A percentile compares a stretch with the other conserved stretches of the same genome.
phyloP scores from a whole-genome alignment of 331 rosid genomes.

The Acacia pycnantha region DNA sequence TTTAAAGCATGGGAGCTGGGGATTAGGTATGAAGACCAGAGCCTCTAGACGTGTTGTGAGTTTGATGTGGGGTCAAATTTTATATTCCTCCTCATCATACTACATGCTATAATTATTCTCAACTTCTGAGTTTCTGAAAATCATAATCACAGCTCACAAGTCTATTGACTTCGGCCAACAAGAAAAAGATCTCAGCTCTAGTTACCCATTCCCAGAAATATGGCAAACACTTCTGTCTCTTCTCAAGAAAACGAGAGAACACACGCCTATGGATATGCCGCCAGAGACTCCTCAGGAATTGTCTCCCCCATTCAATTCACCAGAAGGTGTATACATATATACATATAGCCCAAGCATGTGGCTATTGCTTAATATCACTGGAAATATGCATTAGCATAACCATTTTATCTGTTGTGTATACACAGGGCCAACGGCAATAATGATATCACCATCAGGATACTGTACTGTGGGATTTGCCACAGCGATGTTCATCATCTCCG shows the following conservation, averaged over 20 bases:
- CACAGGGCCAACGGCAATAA: slow-evolving; percentile 19
- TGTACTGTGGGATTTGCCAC: slow-evolving; percentile 53
- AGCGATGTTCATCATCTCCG: slow-evolving; percentile 25
- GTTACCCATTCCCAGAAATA: background rate
- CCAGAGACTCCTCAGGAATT: slow-evolving; percentile 29
- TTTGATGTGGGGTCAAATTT: too few species aligned
- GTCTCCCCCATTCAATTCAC: slow-evolving; percentile 1
- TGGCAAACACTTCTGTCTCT: background rate
- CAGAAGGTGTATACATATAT: background rate
- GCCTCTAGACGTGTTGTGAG: too few species aligned
- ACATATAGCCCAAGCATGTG: too few species aligned
- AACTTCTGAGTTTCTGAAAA: background rate
- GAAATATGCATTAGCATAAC: background rate
- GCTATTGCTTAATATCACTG: too few species aligned
- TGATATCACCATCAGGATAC: slow-evolving; percentile 44
- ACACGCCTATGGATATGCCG: slow-evolving; percentile 12
- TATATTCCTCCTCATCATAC: too few species aligned
- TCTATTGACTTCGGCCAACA: too few species aligned
- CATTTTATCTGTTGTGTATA: too few species aligned
- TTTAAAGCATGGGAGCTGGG: too few species aligned
- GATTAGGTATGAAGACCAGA: too few species aligned
- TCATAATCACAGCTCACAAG: too few species aligned
- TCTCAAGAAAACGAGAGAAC: background rate
- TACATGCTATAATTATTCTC: background rate
- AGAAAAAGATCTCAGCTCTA: background rate